These are phyloP conservation scores for Aspergillus aculeatinus DNA, from an alignment of 2,329 filamentous ascomycete genomes.

Conservation along the genomic window DNA sequence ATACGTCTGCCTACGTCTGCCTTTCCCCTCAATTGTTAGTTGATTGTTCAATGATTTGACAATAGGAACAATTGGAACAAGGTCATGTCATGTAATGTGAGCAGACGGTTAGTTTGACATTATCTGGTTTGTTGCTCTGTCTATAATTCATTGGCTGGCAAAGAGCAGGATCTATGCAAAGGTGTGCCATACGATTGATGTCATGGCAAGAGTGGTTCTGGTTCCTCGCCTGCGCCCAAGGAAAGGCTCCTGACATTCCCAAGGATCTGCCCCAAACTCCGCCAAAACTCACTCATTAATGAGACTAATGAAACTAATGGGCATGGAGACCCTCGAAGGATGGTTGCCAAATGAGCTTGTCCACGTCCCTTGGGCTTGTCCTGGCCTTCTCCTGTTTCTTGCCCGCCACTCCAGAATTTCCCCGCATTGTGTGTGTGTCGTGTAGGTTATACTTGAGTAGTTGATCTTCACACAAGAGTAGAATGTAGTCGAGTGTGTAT, in stretches of 20 bases:
- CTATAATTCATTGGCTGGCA: not conserved
- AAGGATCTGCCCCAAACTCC: not conserved
- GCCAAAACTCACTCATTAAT: not conserved
- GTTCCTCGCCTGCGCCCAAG: not conserved
- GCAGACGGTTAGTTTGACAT: too few species aligned
- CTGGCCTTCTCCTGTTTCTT: not conserved
- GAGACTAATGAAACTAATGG: not conserved
- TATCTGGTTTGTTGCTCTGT: too few species aligned
- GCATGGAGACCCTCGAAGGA: not conserved
- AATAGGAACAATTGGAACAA: too few species aligned
- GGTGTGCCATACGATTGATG: not conserved
- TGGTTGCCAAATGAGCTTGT: not conserved
- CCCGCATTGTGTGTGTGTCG: not conserved
- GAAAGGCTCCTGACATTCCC: not conserved
- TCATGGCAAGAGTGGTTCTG: not conserved
- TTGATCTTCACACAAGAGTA: too few species aligned
- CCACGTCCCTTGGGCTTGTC: not conserved
- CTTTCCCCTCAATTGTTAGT: not conserved
- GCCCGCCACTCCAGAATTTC: not conserved
- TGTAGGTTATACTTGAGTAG: too few species aligned
- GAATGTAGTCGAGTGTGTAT: too few species aligned
- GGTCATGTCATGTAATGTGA: too few species aligned
- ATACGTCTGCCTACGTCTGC: not conserved
- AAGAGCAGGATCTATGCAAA: not conserved
- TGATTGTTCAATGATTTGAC: not conserved